These are phyloP conservation scores for Tarenaya hassleriana DNA, from an alignment of 345 rosid species.

Conservation along the genomic window DNA sequence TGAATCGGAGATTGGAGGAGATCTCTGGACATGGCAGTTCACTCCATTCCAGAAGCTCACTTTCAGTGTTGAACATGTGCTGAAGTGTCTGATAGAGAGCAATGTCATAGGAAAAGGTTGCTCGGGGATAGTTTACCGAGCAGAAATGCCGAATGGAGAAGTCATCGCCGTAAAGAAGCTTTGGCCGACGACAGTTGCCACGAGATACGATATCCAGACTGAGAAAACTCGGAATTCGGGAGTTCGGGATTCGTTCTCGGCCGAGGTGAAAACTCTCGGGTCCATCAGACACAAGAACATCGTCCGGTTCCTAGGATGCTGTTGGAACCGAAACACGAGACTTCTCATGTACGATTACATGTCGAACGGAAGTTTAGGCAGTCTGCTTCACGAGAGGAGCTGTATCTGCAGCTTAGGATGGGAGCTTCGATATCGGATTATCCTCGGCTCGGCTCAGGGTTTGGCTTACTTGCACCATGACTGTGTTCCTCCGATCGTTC, in stretches of 20 bases:
- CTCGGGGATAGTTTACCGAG: slow-evolving; percentile 78
- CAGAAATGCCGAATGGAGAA: slow-evolving; percentile 56
- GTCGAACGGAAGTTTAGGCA: slow-evolving; percentile 81
- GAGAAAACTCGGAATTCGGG: slow-evolving; percentile 34
- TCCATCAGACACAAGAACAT: slow-evolving; percentile 82
- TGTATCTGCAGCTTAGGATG: slow-evolving; percentile 58
- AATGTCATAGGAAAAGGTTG: slow-evolving; percentile 85
- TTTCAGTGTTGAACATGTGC: slow-evolving; percentile 59
- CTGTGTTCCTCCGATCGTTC: slow-evolving; percentile 84
- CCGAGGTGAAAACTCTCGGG: slow-evolving; percentile 85
- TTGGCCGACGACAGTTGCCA: slow-evolving; percentile 46
- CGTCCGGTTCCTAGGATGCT: slow-evolving; percentile 81
- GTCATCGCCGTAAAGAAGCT: slow-evolving; percentile 85
- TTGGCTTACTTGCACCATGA: slow-evolving; percentile 91
- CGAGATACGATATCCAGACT: slow-evolving; percentile 29
- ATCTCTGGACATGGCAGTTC: slow-evolving; percentile 64
- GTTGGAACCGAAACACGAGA: slow-evolving; percentile 74
- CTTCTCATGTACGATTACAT: slow-evolving; percentile 83
- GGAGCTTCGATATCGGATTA: slow-evolving; percentile 61
- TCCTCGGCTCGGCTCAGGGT: slow-evolving; percentile 82
- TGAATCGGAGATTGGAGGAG: slow-evolving; percentile 50
- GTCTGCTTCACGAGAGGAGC: slow-evolving; percentile 62
- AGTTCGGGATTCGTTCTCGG: slow-evolving; percentile 76
- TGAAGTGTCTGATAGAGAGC: slow-evolving; percentile 59
- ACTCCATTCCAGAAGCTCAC: slow-evolving; percentile 74